Evolutionary conservation across 129 eudicot species (phyloP).

Genomic region (Artemisia annua): DNA sequence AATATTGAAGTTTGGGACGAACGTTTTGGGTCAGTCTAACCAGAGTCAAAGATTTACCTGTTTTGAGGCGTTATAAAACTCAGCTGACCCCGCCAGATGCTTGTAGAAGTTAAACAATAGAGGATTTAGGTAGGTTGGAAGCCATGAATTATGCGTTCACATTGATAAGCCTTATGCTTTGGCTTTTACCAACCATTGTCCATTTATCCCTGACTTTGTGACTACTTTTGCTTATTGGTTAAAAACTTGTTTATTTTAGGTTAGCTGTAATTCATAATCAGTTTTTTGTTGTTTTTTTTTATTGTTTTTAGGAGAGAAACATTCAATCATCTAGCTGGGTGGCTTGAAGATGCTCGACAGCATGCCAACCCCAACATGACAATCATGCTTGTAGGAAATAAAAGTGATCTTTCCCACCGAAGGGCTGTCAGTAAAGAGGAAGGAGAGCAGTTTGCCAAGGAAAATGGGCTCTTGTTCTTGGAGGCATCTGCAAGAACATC

Average conservation of each 20-base stretch:
- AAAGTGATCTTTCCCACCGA: constrained; percentile 82
- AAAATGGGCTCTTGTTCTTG: constrained; percentile 77
- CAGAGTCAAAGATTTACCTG: no score
- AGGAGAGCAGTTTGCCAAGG: constrained; percentile 90
- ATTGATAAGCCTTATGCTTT: no score
- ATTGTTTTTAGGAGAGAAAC: constrained; percentile 66
- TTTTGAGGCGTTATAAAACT: no score
- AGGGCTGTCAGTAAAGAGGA: constrained; percentile 93
- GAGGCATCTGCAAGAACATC: constrained; percentile 93
- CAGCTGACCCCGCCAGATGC: neutral
- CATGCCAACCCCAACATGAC: constrained; percentile 95
- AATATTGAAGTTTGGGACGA: no score
- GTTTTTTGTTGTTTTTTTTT: neutral
- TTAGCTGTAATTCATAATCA: neutral
- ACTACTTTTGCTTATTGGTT: no score
- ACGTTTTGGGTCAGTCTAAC: no score
- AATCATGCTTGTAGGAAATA: constrained; percentile 87
- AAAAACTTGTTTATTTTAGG: neutral
- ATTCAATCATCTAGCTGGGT: constrained; percentile 85
- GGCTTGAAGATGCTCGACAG: constrained; percentile 95
- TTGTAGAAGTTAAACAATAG: neutral
- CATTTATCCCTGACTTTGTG: no score
- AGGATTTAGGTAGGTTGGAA: no score
- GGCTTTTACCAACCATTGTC: no score
- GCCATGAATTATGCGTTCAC: no score